Conservation (phyloP, 2,329 filamentous ascomycete genomes). For the Macrophomina pseudophaseolina region DNA sequence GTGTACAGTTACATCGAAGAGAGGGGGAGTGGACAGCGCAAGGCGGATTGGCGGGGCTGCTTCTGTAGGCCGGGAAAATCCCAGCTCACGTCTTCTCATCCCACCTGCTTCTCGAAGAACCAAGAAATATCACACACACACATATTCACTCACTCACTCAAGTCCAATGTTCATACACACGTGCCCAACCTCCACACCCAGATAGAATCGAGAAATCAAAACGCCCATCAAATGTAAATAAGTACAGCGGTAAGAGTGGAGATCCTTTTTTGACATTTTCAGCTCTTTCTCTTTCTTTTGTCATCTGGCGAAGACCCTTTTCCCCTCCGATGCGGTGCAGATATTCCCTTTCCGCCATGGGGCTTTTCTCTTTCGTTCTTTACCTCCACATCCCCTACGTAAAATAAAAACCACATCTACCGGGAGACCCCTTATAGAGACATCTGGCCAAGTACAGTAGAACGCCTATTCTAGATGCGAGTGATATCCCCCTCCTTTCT, state of each 20-base stretch:
- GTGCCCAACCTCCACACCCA: not conserved
- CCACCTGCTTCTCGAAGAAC: too few relatives aligned
- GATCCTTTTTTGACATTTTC: not conserved
- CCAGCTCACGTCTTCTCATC: too few relatives aligned
- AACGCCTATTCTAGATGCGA: constrained; percentile 24
- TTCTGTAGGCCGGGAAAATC: too few relatives aligned
- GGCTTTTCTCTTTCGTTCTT: not conserved
- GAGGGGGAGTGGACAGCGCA: too few relatives aligned
- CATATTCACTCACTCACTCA: not conserved
- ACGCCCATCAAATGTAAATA: not conserved
- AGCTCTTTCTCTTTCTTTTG: not conserved
- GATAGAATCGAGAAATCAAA: not conserved
- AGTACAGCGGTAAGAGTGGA: not conserved
- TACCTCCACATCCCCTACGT: not conserved
- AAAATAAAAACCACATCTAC: not conserved
- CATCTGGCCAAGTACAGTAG: not conserved
- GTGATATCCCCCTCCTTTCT: not conserved
- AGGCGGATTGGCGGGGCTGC: too few relatives aligned
- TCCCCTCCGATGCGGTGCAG: not conserved
- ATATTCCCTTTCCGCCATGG: not conserved
- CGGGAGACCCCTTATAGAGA: not conserved
- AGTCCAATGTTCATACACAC: not conserved
- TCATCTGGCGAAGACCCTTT: not conserved
- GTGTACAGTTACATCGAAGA: too few relatives aligned
- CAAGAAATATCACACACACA: too few relatives aligned